Evolutionary conservation across 805 yeast genomes (phyloP).

Genomic region (Nakazawaea wyomingensis): DNA sequence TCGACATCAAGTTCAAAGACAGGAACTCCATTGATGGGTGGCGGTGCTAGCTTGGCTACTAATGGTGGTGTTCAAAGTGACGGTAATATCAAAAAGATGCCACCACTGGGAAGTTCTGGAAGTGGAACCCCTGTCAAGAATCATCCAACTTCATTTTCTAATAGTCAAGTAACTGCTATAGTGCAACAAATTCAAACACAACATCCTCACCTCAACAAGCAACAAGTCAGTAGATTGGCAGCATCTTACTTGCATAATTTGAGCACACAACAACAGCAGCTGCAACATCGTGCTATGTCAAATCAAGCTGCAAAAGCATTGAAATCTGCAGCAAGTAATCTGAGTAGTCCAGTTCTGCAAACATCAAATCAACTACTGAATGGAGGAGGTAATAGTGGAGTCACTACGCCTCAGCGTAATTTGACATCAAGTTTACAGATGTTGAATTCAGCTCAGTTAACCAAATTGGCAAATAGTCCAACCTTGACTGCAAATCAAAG

Average conservation of each 20-base stretch:
- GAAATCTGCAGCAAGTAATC: conserved; percentile 14
- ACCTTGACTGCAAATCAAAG: conserved; percentile 40
- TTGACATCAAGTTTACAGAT: conserved; percentile 11
- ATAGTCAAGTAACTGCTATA: conserved; percentile 61
- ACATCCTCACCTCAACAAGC: conserved; percentile 57
- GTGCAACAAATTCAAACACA: conserved; percentile 61
- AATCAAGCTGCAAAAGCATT: conserved; percentile 8
- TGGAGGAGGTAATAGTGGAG: not conserved
- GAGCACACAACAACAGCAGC: conserved; percentile 33
- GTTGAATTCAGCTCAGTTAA: conserved; percentile 20
- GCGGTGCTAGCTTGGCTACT: not conserved
- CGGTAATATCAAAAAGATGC: not conserved
- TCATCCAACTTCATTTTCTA: conserved; percentile 31
- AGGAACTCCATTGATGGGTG: conserved; percentile 9
- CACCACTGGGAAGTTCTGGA: conserved; percentile 4
- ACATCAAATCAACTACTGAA: conserved; percentile 1
- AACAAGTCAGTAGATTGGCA: conserved; percentile 62
- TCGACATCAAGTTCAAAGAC: conserved; percentile 20
- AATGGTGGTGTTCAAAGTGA: too few species aligned
- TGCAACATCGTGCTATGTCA: conserved; percentile 6
- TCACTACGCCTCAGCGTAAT: conserved; percentile 7
- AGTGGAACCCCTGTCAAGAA: conserved; percentile 1
- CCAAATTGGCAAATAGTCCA: conserved; percentile 27
- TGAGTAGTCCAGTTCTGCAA: conserved; percentile 3
- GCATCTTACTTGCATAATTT: conserved; percentile 56